Evolutionary conservation across 768 basidiomycete genomes (phyloP).

Genomic region (Austroboletus festivus): DNA sequence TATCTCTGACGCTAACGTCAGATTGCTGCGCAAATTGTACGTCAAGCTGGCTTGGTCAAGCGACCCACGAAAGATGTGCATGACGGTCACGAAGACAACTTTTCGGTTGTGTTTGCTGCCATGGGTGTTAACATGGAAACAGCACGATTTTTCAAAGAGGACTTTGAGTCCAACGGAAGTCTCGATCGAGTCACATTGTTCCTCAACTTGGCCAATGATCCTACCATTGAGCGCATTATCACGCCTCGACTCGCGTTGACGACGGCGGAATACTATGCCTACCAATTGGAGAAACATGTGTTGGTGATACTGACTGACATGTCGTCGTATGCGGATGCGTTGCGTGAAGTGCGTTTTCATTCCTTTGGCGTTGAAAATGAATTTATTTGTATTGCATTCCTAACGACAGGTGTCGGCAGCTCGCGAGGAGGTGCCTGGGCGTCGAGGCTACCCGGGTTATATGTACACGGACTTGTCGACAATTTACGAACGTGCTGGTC

Average conservation of each 20-base stretch:
- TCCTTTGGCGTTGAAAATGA: slow-evolving; percentile 9
- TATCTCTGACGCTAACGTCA: slow-evolving; percentile 35
- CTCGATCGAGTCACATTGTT: slow-evolving; percentile 97
- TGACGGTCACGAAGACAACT: slow-evolving; percentile 99
- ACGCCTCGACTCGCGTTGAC: slow-evolving; percentile 97
- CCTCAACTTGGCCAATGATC: slow-evolving; percentile 98
- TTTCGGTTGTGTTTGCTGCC: slow-evolving; percentile 98
- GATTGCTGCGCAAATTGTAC: slow-evolving; percentile 99
- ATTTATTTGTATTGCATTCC: slow-evolving; percentile 6
- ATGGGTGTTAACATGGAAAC: slow-evolving; percentile 99
- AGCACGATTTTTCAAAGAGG: slow-evolving; percentile 98
- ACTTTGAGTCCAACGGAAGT: slow-evolving; percentile 98
- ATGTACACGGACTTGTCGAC: slow-evolving; percentile 99
- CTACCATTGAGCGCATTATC: slow-evolving; percentile 99
- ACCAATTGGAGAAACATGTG: slow-evolving; percentile 99
- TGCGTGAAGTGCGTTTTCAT: slow-evolving; percentile 72
- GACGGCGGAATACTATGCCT: slow-evolving; percentile 98
- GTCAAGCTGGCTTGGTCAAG: slow-evolving; percentile 96
- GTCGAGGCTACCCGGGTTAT: slow-evolving; percentile 97
- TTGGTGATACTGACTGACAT: slow-evolving; percentile 99
- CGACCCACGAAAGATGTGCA: slow-evolving; percentile 95
- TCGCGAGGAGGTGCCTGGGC: slow-evolving; percentile 98
- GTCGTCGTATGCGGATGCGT: slow-evolving; percentile 95
- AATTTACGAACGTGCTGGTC: slow-evolving; percentile 98
- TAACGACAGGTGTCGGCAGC: slow-evolving; percentile 78